These are phyloP conservation scores for Clarireedia sp. DNA, from an alignment of 2,329 filamentous ascomycete genomes.

Conservation along the genomic window DNA sequence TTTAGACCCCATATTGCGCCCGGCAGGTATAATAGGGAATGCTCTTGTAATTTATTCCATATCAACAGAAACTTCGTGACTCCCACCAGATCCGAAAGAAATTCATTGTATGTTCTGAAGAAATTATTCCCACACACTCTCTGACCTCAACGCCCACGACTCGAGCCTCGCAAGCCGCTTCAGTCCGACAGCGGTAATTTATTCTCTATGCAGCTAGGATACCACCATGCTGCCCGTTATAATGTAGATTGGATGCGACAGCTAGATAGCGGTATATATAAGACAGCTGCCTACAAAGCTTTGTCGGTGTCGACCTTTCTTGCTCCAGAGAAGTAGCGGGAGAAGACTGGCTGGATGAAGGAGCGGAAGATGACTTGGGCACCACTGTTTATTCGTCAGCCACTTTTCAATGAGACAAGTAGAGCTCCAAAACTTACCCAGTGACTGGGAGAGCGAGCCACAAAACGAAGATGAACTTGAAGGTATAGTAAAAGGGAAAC, in stretches of 20 bases:
- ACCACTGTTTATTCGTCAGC: conserved; percentile 49
- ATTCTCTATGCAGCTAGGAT: not conserved
- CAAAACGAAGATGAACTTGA: conserved; percentile 96
- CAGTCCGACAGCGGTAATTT: not conserved
- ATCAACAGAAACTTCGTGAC: not conserved
- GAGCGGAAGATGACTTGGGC: conserved; percentile 96
- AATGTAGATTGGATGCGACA: conserved; percentile 4
- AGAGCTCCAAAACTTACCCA: conserved; percentile 53
- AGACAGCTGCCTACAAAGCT: conserved; percentile 44
- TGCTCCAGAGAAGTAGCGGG: conserved; percentile 72
- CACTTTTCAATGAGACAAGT: not conserved
- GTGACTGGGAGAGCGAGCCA: conserved; percentile 97
- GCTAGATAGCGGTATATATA: conserved; percentile 8
- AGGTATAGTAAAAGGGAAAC: conserved; percentile 99
- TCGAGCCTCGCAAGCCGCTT: not conserved
- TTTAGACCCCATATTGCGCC: no score
- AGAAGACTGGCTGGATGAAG: conserved; percentile 83
- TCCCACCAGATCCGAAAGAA: conserved; percentile 1
- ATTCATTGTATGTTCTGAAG: not conserved
- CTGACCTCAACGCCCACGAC: not conserved
- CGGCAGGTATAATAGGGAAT: not conserved
- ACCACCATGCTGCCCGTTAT: conserved; percentile 7
- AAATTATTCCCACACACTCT: not conserved
- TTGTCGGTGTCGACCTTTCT: conserved; percentile 73
- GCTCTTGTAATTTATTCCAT: not conserved